Base-by-base conservation (phyloP, 441 rosid species). In the Euphorbia schlechtendalii region DNA sequence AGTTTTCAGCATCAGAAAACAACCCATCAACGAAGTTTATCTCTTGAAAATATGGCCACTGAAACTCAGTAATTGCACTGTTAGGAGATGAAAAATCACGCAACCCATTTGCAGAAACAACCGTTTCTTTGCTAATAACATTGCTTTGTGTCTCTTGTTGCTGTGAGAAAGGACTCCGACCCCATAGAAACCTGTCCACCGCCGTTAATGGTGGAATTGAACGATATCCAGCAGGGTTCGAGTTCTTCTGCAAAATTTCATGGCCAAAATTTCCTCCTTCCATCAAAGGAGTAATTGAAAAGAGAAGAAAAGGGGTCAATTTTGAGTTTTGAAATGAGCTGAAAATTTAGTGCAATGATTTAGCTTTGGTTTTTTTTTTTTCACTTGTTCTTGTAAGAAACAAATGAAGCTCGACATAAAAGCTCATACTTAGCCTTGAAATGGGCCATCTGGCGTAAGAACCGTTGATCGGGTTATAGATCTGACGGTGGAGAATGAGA, bases 161-260 rank as follows among this genome's bases (percentile, higher is more conserved):
- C 45, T 66, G 64, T 6, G 72, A 28, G 34, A 66, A 59, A 41
- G 57, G 63, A 76, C 66, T 74, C 69, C 84, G 80, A 24, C 88
- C 80, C 75, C 79, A 78, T 61, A 89, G 67, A 73, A 89, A 92
- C 71, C 90, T 84, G 22, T 89, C 96, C 28, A 82, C 82, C 60
- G 96, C 91, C 24, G 96, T 83, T 68, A 89, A 68, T 38, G 92
- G 96, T 5, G 85, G 83, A 54, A 71, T 63, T 38, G 85, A 78
- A 22, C 73, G 73, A 56, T 65, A 74, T 11, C 41, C 41, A 21
- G 49, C 14, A 13, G 68, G 48, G 28, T 68, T 69, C n/a, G n/a
- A n/a, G 27, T 62, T 70, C 21, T 57, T 63, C 10, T 53, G 67
- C 45, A 68, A 64, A 66, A 59, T 77, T 18, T 69, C 77, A 53